Evolutionary conservation across 2,329 filamentous ascomycete species (phyloP), one percentile per base, ranked within the genome.

Genomic region (Davidsoniella eucalypti): DNA sequence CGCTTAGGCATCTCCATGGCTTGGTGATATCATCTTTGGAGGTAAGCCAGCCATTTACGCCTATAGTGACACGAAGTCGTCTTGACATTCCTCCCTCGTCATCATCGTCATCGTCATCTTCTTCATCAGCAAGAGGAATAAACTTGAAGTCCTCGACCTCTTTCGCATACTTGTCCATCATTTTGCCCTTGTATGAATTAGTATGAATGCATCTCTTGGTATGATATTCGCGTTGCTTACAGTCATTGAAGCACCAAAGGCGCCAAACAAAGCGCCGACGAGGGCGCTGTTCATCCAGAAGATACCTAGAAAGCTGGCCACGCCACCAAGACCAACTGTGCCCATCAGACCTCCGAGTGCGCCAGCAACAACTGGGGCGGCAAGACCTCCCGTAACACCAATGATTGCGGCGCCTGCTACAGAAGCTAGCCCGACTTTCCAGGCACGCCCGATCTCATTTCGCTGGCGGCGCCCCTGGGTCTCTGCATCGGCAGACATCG

Each of bases 381-480:
- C 88, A n/a, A 94, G 70, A 2, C 88, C 88, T 16, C 88, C 88
- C 0, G 87, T 94, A 3, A 95, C 76, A 5, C 88, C 88, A n/a
- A 95, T 88, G 1, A 94, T 69, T 0, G 84, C 85, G 1, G 90
- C 90, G 9, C 90, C 90, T 0, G 86, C 87, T 0, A 93, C 86
- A 7, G 84, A 85, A 0, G 88, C 90, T 23, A 95, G 70, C 0
- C 88, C 87, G 17, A 95, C 87, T 61, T 94, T 95, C 85, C 86
- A 94, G 61, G 83, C 83, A 7, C 87, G 71, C 17, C 76, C 71
- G 7, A 73, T 66, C 56, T 84, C 78, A 50, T 82, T 84, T 53
- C 84, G 75, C 55, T 88, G 79, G 12, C 74, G 74, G 49, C 82
- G 78, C 61, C 83, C 84, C 59, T 82, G 76, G 0, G 79, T 80